Base-by-base conservation (phyloP, 768 basidiomycete genomes). In the Leccinum imitatum region DNA sequence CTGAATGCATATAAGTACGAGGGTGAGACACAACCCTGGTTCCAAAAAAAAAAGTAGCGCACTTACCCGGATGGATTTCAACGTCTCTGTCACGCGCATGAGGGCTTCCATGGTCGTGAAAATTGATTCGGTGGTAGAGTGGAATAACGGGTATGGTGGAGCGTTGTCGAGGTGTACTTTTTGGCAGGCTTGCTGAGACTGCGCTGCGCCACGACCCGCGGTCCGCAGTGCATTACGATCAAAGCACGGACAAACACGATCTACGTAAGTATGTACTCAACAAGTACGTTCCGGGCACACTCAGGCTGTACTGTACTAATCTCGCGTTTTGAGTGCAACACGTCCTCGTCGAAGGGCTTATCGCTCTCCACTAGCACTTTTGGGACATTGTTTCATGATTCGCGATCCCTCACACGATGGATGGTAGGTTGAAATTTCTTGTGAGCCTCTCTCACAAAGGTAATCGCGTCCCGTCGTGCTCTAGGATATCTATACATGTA, bases 1-100 rank as follows among this genome's bases (percentile, higher is more conserved):
- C 91, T 93, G 70, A 47, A 55, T 55, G 13, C 1, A 33, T 19
- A 47, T 11, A 31, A 31, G 9, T 31, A 11, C 23, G n/a, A 17
- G 10, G 30, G 14, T 17, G 53, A 37, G 53, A 33, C 15, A 30
- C 15, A 21, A 25, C 27, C 27, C 14, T 4, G 9, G 14, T 23
- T 11, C 19, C 37, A 53, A n/a, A 48, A 35, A 31, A 13, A 8
- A 41, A 35, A 35, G 35, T 25, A 23, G 23, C 14, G 23, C 8
- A 79, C 84, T 70, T 60, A 91, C 91, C 72, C 84, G 82, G 73
- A 93, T 79, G 13, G 83, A 83, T 69, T 86, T 88, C 74, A 92
- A 56, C 39, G 85, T 77, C 48, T 93, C 89, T 53, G 81, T 78
- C n/a, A 82, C 82, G 65, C 87, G 87, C 64, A 90, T 52, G 52